Evolutionary conservation across 2,329 filamentous ascomycete genomes (phyloP), one percentile per base, ranked within the genome.

Genomic region (Aspergillus sp.): DNA sequence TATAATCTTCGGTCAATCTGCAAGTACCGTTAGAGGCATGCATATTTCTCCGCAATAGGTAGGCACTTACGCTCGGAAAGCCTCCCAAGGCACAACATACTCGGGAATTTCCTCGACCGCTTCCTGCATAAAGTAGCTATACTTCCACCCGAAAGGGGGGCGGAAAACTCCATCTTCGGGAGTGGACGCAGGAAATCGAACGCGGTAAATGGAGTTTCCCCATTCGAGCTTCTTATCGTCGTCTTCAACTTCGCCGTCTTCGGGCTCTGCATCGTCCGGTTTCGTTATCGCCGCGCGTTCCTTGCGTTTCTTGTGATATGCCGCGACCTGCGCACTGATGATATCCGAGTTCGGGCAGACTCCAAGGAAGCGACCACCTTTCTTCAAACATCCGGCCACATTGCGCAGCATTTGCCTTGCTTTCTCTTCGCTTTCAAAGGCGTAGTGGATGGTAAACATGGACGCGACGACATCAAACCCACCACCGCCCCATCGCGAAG

Each of bases 391-490:
- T 1, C 93, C 91, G 0, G 95, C 90, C 3, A 99, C 94, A 72
- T 99, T 99, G 71, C 89, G 87, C 59, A 99, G 84, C 95, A 99
- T 98, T 65, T 87, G 91, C 49, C 92, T 87, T 2, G 94, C 92
- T 77, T 97, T 96, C 52, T 87, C 86, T 76, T 99, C 94, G 56
- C 84, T 92, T 81, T 98, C 95, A 69, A 98, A 99, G 6, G 95
- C 93, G 76, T 99, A 99, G 80, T 99, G 95, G 88, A 99, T 95
- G 72, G 93, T 96, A 77, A 99, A 99, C 95, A 99, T 99, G 87
- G 97, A 97, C 73, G 90, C 93, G 65, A 99, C 94, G 47, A 98
- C 91, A 74, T 99, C 95, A 70, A 98, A 99, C 4, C 94, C 93
- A 59, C 90, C 90, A 57, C 87, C 87, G 64, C 86, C 85, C 79